Conservation (phyloP, 164 flowering plant species). For the Magnolia officinalis region DNA sequence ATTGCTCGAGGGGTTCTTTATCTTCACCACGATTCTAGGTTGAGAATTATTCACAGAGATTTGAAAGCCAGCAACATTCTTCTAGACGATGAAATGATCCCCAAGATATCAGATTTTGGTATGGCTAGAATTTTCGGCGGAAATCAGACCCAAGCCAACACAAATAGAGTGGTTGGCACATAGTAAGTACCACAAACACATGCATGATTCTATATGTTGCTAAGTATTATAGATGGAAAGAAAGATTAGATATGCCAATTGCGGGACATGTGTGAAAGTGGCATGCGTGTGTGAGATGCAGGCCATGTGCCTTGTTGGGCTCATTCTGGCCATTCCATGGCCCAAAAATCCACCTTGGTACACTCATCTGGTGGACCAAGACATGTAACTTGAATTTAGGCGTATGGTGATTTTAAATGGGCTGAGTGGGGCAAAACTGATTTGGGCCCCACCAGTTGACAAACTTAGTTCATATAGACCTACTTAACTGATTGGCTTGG, state of each 20-base stretch:
- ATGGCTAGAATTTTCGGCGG: conserved; percentile 34
- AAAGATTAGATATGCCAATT: not conserved
- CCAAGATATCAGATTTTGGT: conserved; percentile 51
- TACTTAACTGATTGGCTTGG: too few relatives aligned
- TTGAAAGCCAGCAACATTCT: conserved; percentile 53
- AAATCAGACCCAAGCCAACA: conserved; percentile 23
- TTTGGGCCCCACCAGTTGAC: too few relatives aligned
- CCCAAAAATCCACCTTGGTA: too few relatives aligned
- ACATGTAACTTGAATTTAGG: too few relatives aligned
- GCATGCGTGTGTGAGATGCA: too few relatives aligned
- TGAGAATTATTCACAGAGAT: conserved; percentile 51
- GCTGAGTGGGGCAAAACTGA: too few relatives aligned
- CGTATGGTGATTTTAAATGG: too few relatives aligned
- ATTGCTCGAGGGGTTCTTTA: conserved; percentile 53
- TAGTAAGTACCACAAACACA: conserved; percentile 24
- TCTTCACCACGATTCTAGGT: conserved; percentile 54
- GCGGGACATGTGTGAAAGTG: too few relatives aligned
- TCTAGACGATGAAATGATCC: conserved; percentile 39
- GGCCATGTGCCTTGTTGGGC: not conserved
- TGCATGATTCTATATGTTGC: not conserved
- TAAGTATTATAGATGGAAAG: not conserved
- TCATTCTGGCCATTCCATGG: not conserved
- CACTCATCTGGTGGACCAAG: too few relatives aligned
- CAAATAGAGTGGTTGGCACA: conserved; percentile 32
- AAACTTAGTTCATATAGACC: too few relatives aligned